Percentiles rank a stretch among this genome's conserved stretches.
Conservation (phyloP, 176 grass and related monocot genomes). For the Carex parvula region DNA sequence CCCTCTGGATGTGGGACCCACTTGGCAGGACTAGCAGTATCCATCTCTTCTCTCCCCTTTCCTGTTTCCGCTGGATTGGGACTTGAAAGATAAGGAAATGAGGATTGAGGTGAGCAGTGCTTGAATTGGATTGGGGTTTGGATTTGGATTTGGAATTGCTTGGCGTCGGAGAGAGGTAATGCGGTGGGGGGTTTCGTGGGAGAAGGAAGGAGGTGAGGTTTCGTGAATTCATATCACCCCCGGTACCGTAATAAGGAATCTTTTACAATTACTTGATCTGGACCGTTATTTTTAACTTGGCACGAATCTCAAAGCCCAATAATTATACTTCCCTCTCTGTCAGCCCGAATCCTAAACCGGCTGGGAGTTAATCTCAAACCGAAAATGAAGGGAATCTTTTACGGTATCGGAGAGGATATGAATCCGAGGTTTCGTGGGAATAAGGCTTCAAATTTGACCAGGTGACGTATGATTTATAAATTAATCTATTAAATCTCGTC, state of each 20-base stretch:
- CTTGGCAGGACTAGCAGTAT: background rate
- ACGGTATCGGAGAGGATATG: too few relatives aligned
- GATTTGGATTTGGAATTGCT: background rate
- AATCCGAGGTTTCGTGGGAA: background rate
- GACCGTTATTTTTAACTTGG: too few relatives aligned
- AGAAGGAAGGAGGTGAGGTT: background rate
- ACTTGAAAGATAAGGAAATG: background rate
- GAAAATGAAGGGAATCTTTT: too few relatives aligned
- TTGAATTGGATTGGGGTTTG: background rate
- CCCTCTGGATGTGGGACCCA: constrained; percentile 19
- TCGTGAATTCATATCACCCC: too few relatives aligned
- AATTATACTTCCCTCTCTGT: too few relatives aligned
- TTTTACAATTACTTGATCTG: too few relatives aligned
- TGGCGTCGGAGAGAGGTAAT: background rate
- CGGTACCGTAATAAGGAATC: too few relatives aligned
- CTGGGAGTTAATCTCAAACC: too few relatives aligned
- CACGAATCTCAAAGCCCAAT: too few relatives aligned
- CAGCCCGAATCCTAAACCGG: too few relatives aligned
- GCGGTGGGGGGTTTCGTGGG: constrained; percentile 1
- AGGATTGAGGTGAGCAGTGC: background rate
- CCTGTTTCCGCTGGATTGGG: background rate
- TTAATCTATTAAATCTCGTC: background rate
- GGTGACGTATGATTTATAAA: background rate
- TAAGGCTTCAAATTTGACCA: background rate
- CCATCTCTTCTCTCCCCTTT: constrained; percentile 9